Percentiles rank a stretch among this genome's conserved stretches.
Evolutionary conservation across 257 asterid species (phyloP).

Genomic region (Capsicum pubescens): DNA sequence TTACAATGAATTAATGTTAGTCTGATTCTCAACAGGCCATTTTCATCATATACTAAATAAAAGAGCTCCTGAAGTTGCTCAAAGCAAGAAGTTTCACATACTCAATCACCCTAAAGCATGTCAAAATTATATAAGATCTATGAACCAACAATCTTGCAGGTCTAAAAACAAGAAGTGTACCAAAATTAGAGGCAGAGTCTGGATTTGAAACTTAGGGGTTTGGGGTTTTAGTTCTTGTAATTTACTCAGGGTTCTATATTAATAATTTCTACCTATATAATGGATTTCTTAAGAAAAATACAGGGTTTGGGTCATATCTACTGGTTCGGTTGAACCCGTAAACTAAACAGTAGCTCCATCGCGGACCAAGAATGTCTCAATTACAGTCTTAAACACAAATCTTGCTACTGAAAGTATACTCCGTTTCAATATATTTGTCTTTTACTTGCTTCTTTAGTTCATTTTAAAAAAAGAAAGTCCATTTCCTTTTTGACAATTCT

Average conservation of each 20-base stretch:
- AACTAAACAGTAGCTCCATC: no score
- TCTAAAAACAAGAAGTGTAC: background rate
- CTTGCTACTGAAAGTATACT: no score
- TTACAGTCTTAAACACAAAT: background rate
- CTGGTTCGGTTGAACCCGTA: no score
- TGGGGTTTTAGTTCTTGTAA: background rate
- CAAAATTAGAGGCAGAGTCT: background rate
- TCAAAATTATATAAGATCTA: background rate
- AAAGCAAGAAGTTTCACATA: slow-evolving; percentile 12
- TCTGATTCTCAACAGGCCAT: background rate
- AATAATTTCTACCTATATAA: background rate
- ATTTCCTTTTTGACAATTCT: no score
- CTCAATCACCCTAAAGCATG: background rate
- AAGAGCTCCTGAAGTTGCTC: background rate
- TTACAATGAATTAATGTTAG: background rate
- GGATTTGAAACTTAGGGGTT: background rate
- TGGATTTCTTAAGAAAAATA: background rate
- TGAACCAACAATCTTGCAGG: background rate
- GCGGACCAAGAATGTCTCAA: background rate
- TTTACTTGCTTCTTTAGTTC: no score
- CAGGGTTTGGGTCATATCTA: background rate
- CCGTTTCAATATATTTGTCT: no score
- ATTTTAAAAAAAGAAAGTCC: no score
- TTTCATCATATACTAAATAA: background rate
- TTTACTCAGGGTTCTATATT: background rate